A percentile compares a stretch with the other conserved stretches of the same genome.
phyloP scores from a whole-genome alignment of 257 asterid species.

The Ajuga chamaepitys region DNA sequence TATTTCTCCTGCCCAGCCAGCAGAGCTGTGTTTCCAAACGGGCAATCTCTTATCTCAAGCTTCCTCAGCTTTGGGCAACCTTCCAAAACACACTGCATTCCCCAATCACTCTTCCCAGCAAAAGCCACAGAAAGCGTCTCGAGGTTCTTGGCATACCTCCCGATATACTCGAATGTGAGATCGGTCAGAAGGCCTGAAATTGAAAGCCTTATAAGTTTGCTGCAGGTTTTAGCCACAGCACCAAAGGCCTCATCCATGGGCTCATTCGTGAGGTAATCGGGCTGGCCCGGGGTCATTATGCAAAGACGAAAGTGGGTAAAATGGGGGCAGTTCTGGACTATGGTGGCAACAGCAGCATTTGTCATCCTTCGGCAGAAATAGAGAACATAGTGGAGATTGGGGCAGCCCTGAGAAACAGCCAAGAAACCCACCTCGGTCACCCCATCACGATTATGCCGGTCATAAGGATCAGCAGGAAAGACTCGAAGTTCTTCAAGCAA shows the following conservation, averaged over 20 bases:
- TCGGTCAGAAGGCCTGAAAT: conserved; percentile 76
- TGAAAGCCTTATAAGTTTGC: conserved; percentile 66
- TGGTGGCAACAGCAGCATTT: conserved; percentile 70
- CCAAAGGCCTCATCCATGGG: conserved; percentile 94
- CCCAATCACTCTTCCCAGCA: conserved; percentile 76
- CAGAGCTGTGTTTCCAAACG: conserved; percentile 66
- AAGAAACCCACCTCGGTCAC: conserved; percentile 70
- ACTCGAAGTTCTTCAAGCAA: conserved; percentile 81
- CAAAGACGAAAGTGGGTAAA: conserved; percentile 93
- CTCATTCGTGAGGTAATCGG: conserved; percentile 63
- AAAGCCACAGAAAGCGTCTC: conserved; percentile 91
- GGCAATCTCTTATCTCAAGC: conserved; percentile 87
- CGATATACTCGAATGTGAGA: conserved; percentile 68
- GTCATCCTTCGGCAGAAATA: conserved; percentile 88
- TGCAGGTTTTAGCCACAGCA: conserved; percentile 75
- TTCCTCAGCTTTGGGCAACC: conserved; percentile 84
- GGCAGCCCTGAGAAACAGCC: conserved; percentile 81
- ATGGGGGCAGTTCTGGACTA: conserved; percentile 68
- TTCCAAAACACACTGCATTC: conserved; percentile 67
- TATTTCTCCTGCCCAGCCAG: conserved; percentile 57
- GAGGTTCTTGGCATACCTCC: conserved; percentile 65
- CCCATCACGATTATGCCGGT: conserved; percentile 46
- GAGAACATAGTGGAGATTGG: conserved; percentile 68
- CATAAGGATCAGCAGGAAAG: conserved; percentile 64
- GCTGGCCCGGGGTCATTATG: conserved; percentile 68